A percentile compares a stretch with the other conserved stretches of the same genome.
Evolutionary conservation across 495 filamentous ascomycete genomes (phyloP).

Genomic region (Astrothelium macrocarpum): DNA sequence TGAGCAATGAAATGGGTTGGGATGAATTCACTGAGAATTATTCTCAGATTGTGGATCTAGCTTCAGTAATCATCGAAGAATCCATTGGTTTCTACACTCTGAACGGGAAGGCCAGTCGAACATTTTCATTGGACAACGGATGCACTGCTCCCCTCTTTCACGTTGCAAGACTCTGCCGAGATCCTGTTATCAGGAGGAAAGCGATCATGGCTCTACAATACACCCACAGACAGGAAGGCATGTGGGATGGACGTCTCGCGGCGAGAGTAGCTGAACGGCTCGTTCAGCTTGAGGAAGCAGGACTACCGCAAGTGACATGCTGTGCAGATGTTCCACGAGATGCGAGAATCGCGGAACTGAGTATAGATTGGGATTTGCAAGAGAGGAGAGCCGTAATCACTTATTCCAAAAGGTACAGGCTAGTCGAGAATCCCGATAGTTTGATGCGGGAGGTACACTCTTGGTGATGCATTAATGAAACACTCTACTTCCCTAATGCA

Average conservation of each 20-base stretch:
- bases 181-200: constrained; percentile 42
- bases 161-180: constrained; percentile 50
- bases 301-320: constrained; percentile 22
- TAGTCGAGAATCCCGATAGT: background rate
- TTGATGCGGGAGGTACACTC: background rate
- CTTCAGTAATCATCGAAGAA: background rate
- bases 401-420: background rate
- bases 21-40: background rate
- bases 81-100: background rate
- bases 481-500: too few relatives aligned
- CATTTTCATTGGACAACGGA: constrained; percentile 38
- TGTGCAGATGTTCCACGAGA: constrained; percentile 9
- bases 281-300: constrained; percentile 48
- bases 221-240: constrained; percentile 49
- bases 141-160: constrained; percentile 48
- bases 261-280: constrained; percentile 46
- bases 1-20: background rate
- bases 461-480: too few relatives aligned
- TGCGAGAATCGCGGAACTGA: constrained; percentile 1
- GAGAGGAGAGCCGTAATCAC: background rate
- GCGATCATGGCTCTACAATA: constrained; percentile 47
- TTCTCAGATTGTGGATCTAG: constrained; percentile 5
- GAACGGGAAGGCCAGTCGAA: background rate
- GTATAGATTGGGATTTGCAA: background rate
- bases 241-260: constrained; percentile 52